Percentiles rank a stretch among this genome's conserved stretches.
These are phyloP conservation scores for Capsella bursapastoris DNA, from an alignment of 345 rosid species.

Conservation along the genomic window DNA sequence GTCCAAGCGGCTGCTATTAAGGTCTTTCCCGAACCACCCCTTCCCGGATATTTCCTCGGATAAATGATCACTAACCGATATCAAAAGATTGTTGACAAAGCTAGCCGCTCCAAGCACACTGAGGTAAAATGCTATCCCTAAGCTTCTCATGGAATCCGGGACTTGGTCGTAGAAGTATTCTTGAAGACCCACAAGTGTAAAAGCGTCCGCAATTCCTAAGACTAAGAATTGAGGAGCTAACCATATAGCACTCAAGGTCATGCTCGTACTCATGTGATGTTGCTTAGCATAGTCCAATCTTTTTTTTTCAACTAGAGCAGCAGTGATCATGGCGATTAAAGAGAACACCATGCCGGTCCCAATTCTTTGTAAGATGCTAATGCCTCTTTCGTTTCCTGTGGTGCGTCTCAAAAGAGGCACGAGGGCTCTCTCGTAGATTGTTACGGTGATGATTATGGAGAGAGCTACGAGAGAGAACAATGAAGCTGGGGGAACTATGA, in stretches of 20 bases:
- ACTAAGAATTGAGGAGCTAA: constrained; percentile 57
- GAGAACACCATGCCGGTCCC: constrained; percentile 58
- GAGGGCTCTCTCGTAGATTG: constrained; percentile 53
- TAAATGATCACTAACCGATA: constrained; percentile 58
- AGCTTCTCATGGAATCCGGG: constrained; percentile 70
- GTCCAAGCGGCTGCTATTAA: constrained; percentile 78
- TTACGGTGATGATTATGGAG: constrained; percentile 50
- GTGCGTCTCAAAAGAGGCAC: constrained; percentile 47
- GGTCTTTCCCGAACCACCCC: constrained; percentile 82
- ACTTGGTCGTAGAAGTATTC: constrained; percentile 76
- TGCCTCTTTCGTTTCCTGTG: constrained; percentile 56
- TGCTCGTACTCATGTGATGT: constrained; percentile 10
- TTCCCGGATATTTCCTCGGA: constrained; percentile 52
- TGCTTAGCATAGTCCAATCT: constrained; percentile 42
- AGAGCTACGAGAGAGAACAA: constrained; percentile 46
- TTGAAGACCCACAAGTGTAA: constrained; percentile 63
- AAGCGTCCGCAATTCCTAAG: constrained; percentile 61
- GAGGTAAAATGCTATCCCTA: constrained; percentile 63
- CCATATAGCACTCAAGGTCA: constrained; percentile 52
- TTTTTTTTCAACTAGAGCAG: constrained; percentile 54
- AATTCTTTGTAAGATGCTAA: constrained; percentile 56
- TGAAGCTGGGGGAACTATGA: constrained; percentile 57
- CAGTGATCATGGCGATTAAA: constrained; percentile 45
- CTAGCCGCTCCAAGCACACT: constrained; percentile 69
- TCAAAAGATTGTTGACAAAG: constrained; percentile 75